Conservation (phyloP, 441 rosid species). For the Corymbia citriodora region DNA sequence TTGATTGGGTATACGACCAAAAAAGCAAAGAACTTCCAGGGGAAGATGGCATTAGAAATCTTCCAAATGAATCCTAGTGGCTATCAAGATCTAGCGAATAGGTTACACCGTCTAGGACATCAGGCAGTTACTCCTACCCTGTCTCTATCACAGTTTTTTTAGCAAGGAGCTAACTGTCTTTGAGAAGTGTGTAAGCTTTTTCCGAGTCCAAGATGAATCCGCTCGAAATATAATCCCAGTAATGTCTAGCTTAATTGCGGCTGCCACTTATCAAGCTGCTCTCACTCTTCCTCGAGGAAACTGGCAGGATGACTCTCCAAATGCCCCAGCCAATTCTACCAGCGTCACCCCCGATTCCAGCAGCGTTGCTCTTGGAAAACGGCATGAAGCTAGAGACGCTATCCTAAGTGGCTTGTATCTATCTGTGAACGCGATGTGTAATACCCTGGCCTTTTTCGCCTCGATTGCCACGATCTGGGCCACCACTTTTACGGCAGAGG, state of each 20-base stretch:
- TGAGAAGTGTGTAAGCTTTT: not conserved
- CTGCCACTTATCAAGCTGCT: not conserved
- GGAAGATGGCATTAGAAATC: not conserved
- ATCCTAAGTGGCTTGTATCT: accelerated
- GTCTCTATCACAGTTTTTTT: not conserved
- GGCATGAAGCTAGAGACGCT: not conserved
- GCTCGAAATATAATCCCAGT: not conserved
- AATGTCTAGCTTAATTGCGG: not conserved
- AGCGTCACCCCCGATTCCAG: not conserved
- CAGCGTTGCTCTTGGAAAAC: not conserved
- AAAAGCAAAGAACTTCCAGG: not conserved
- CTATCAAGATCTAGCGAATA: not conserved
- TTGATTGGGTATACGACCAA: not conserved
- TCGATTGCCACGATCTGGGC: not conserved
- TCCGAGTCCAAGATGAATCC: not conserved
- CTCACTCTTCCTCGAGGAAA: not conserved
- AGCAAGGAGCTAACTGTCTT: not conserved
- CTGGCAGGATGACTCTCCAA: not conserved
- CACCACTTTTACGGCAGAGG: accelerated
- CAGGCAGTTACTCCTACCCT: not conserved
- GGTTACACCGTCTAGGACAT: not conserved
- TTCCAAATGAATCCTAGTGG: accelerated
- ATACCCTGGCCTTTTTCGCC: not conserved
- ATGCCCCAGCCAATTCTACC: accelerated
- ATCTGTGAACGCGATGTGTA: not conserved